phyloP scores from a whole-genome alignment of 192 early-diverging fungal species.

The Allomyces macrogynus region DNA sequence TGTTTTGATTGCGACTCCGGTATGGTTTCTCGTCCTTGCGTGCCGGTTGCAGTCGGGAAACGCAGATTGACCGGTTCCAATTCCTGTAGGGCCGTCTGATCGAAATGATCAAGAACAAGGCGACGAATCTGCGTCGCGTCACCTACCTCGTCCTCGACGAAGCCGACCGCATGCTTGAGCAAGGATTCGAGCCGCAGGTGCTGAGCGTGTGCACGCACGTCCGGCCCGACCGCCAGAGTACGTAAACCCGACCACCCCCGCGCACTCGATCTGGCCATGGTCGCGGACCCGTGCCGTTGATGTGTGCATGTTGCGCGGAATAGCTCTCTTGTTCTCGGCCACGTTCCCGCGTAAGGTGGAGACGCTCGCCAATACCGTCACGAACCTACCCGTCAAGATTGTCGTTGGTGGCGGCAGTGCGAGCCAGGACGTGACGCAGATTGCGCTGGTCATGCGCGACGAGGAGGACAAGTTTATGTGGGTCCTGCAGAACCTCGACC shows the following conservation, averaged over 20 bases:
- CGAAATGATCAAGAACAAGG: constrained; percentile 75
- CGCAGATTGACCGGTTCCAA: too few species aligned
- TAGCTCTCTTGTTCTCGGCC: constrained; percentile 55
- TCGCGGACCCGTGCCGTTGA: too few species aligned
- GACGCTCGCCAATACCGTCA: constrained; percentile 43
- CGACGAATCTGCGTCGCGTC: constrained; percentile 54
- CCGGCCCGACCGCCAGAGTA: constrained; percentile 61
- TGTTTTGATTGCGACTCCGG: constrained; percentile 61
- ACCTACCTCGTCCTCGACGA: constrained; percentile 29
- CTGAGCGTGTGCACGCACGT: constrained; percentile 59
- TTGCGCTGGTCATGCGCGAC: constrained; percentile 34
- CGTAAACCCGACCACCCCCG: neutral
- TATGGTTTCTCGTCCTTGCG: too few species aligned
- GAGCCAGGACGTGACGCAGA: constrained; percentile 58
- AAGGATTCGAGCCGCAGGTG: constrained; percentile 49
- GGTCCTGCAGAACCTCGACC: constrained; percentile 32
- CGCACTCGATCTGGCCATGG: too few species aligned
- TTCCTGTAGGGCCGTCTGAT: constrained; percentile 41
- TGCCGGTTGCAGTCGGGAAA: too few species aligned
- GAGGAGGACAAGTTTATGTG: constrained; percentile 56
- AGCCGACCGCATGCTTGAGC: constrained; percentile 34
- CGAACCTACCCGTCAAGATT: constrained; percentile 50
- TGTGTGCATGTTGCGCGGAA: neutral
- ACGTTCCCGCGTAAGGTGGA: constrained; percentile 58
- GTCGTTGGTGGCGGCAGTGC: constrained; percentile 46